Evolutionary conservation across 148 eudicot species (phyloP), one percentile per base, ranked within the genome.

Genomic region (Camellia japonica): DNA sequence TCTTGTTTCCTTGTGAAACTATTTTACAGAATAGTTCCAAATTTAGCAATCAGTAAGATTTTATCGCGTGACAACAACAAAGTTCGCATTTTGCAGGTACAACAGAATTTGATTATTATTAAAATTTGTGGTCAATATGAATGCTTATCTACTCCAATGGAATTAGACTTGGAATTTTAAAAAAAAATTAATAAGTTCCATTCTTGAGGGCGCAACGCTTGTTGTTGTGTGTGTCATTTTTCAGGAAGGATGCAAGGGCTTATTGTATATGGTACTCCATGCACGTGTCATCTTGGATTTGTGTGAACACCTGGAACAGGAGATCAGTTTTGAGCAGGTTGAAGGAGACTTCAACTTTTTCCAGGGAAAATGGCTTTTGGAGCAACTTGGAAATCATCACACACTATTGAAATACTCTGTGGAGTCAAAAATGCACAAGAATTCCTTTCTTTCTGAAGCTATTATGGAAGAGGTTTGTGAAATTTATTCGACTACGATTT

Each of bases 171-270:
- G 30, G 30, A 30, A 30, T 30, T 30, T 30, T 1, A n/a, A 14
- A 41, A 41, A 6, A 67, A 30, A 7, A 47, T 7, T 20, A 18
- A 16, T 43, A 18, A 8, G 52, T 44, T 16, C 20, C 51, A 44
- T 6, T 69, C 23, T 19, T 69, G 18, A 2, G 18, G 18, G 7
- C 6, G 3, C 38, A 42, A 49, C 1, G 38, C n/a, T 66, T 66
- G 19, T 38, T 42, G 49, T 42, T 14, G 44, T 11, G 42, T 0
- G 0, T 2, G 10, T 64, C 30, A 38, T 43, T 74, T 78, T 84
- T 43, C 90, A 96, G 99, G 99, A 96, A 92, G 99, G 99, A 79
- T 95, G 99, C 92, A 96, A 96, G 85, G 99, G 95, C 47, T 87
- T 96, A 51, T 79, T 96, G 82, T 96, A 96, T 80, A 96, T 96